A percentile compares a stretch with the other conserved stretches of the same genome.
Conservation (phyloP, 2,329 filamentous ascomycete species). For the Trichophaea hybrida region DNA sequence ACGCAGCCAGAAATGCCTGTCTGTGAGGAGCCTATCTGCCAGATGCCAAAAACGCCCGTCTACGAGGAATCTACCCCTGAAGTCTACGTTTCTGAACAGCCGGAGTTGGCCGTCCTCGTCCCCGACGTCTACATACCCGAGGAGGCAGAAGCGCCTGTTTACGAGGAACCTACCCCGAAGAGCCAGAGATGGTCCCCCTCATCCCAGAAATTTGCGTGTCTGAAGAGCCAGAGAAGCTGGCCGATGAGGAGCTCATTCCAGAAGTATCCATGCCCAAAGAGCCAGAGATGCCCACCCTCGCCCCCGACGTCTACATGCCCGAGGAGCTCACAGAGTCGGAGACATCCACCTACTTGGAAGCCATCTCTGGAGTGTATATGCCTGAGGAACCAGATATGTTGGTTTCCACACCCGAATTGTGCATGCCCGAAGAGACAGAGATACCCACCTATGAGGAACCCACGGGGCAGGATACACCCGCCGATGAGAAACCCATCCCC, state of each 20-base stretch:
- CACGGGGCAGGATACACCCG: not conserved
- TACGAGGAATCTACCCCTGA: not conserved
- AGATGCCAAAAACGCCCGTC: not conserved
- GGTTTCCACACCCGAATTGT: not conserved
- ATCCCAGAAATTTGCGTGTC: too few relatives aligned
- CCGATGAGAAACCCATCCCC: not conserved
- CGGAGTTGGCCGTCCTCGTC: not conserved
- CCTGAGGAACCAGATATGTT: not conserved
- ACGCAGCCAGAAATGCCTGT: not conserved
- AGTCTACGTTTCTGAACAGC: not conserved
- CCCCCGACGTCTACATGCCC: not conserved
- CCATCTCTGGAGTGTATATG: not conserved
- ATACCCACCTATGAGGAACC: not conserved
- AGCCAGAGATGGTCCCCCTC: not conserved
- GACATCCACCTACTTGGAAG: not conserved
- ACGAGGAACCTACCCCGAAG: not conserved
- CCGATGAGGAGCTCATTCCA: not conserved
- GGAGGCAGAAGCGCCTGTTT: not conserved
- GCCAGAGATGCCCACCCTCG: not conserved
- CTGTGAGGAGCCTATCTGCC: not conserved
- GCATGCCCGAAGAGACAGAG: not conserved
- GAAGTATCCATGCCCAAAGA: not conserved
- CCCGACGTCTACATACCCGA: not conserved
- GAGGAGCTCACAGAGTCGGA: not conserved
- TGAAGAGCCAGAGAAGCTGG: not conserved